Evolutionary conservation across 1,284 basidiomycete species (phyloP).

Genomic region (Sanghuangporus sanghuang): DNA sequence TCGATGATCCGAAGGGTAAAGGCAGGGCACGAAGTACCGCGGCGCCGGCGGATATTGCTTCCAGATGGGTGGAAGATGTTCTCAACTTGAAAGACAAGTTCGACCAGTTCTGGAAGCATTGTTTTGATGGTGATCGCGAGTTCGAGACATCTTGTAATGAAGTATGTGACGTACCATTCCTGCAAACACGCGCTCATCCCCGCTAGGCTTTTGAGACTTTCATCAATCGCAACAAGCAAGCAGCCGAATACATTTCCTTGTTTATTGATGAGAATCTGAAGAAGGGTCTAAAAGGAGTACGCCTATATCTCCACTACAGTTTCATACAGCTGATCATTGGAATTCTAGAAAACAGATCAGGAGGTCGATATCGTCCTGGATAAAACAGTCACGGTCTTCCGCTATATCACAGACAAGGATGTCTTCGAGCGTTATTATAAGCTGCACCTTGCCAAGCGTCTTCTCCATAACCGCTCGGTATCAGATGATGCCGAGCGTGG

Average conservation of each 20-base stretch:
- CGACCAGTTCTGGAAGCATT: constrained; percentile 66
- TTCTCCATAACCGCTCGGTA: constrained; percentile 82
- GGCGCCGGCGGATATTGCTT: constrained; percentile 52
- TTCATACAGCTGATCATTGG: constrained; percentile 4
- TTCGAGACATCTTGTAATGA: constrained; percentile 86
- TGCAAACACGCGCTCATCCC: background rate
- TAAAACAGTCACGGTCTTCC: constrained; percentile 94
- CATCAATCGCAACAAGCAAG: constrained; percentile 84
- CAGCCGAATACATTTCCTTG: constrained; percentile 93
- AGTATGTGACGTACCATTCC: constrained; percentile 37
- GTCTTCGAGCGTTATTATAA: constrained; percentile 99
- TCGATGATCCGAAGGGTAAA: constrained; percentile 51
- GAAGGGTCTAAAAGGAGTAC: constrained; percentile 90
- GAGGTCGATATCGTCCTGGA: constrained; percentile 89
- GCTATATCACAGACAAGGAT: constrained; percentile 94
- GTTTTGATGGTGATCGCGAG: constrained; percentile 73
- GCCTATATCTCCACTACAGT: constrained; percentile 27
- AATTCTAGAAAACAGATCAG: constrained; percentile 80
- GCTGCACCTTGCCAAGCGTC: constrained; percentile 87
- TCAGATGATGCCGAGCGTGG: constrained; percentile 97
- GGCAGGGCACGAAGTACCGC: constrained; percentile 46
- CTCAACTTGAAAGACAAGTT: constrained; percentile 91
- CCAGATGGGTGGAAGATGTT: constrained; percentile 95
- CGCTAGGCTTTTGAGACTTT: constrained; percentile 87
- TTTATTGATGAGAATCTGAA: constrained; percentile 98